Base-by-base conservation (phyloP, 345 rosid genomes). In the Cardamine resedifolia region DNA sequence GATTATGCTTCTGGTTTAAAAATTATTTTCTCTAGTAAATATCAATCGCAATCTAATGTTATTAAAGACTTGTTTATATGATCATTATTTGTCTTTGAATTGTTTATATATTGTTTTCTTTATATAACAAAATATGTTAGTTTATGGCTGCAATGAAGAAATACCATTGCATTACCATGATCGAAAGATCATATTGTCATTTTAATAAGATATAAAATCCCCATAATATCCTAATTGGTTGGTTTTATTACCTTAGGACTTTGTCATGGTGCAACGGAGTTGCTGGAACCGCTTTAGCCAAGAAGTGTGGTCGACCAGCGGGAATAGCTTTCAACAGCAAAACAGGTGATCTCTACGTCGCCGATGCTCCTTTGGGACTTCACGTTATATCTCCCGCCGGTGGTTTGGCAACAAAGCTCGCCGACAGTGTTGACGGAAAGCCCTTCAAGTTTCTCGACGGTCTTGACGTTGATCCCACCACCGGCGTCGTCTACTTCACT, bases 361-460 rank as follows among this genome's bases (percentile, higher is more conserved):
- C 84, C 2, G 87, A 85, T 76, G 87, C 87, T 68, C 85, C 79
- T 5, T 72, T 61, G 47, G 86, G 89, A 12, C 74, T 85, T 9
- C 73, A 75, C 20, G 62, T 43, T 14, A 81, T 85, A 39, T 55
- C 83, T 8, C 75, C 81, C 1, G 28, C 64, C 5, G 86, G 89
- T 2, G 89, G 85, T 5, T 24, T 74, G 19, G 82, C 89, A 52
- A 79, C 78, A 26, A 51, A 48, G 45, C 21, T 85, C 24, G 81
- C 72, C 19, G 81, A 79, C 7, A 50, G 71, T 30, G 77, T 36
- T 1, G 68, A 83, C 23, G 79, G 79, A 1, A 44, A 64, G 20
- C 77, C 79, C 15, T 68, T 83, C 20, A 56, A 20, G 38, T 83
- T 78, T 62, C 78, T 79, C 26, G 83, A 83, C 62, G 72, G 71